Base-by-base conservation (phyloP, 306 rosid genomes). In the Inga laurina region DNA sequence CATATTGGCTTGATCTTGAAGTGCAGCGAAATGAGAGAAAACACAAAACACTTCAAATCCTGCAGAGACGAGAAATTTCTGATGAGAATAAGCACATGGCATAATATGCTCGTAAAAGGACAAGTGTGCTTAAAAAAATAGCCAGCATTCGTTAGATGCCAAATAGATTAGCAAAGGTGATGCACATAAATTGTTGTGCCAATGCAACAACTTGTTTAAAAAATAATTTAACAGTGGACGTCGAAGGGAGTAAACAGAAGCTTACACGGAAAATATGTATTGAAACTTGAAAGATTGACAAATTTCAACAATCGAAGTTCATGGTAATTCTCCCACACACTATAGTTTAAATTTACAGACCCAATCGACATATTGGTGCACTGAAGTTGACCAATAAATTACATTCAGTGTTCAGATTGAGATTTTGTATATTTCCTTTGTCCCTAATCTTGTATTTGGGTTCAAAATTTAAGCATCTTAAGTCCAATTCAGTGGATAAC, bases 41-140 rank as follows among this genome's bases (percentile, higher is more conserved):
- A 92, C 21, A 92, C 96, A 66, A 92, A 92, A 88, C 96, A 92
- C 89, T 92, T 92, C 83, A 90, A 88, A 79, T 92, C 96, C 93
- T 92, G 90, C 89, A 87, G 30, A 66, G 56, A 78, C 76, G 78
- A 27, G 64, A 83, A 82, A 69, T 57, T n/a, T 66, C 51, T 75
- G 19, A 69, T 78, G 52, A 84, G 83, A 75, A 81, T 16, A 65
- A 56, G 21, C 30, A 3, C n/a, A 75, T 37, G 49, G 72, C 69
- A 72, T 48, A 24, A 67, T 68, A 44, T 54, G 75, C 69, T 72
- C 46, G 54, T 70, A 37, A 79, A 57, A 8, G 44, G 16, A 48
- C 21, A 51, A 0, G 27, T 7, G 12, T 2, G 62, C 62, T 54
- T 16, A 5, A 18, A 19, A 21, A 7, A 7, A 24, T 12, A n/a